phyloP scores from a whole-genome alignment of 2,329 filamentous ascomycete species.

The Xylaria arbuscula region DNA sequence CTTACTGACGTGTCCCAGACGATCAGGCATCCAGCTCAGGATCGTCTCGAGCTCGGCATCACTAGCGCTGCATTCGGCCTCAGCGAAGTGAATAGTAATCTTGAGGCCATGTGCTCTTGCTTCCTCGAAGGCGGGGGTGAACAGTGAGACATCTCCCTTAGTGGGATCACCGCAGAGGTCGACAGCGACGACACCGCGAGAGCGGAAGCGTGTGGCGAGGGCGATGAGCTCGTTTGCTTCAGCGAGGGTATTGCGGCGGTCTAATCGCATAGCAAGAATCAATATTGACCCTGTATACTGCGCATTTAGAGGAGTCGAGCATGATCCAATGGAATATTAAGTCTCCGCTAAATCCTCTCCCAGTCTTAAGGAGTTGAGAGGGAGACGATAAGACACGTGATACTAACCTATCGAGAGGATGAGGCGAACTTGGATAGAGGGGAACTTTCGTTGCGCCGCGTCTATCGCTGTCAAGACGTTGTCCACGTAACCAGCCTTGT shows the following conservation, averaged over 20 bases:
- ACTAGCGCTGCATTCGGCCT: constrained; percentile 68
- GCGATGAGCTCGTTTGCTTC: constrained; percentile 73
- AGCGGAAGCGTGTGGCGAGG: constrained; percentile 67
- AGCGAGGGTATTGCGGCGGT: constrained; percentile 69
- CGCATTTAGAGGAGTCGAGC: not conserved
- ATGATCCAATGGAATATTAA: not conserved
- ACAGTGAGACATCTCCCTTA: constrained; percentile 68
- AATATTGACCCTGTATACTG: not conserved
- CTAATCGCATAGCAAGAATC: constrained; percentile 57
- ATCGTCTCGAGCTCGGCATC: constrained; percentile 71
- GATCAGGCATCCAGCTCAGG: constrained; percentile 72
- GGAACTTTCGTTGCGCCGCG: constrained; percentile 45
- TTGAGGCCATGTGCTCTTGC: constrained; percentile 67
- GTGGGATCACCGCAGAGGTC: constrained; percentile 84
- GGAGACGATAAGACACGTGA: not conserved
- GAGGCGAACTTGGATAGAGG: constrained; percentile 68
- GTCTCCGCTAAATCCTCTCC: not conserved
- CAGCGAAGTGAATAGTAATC: constrained; percentile 83
- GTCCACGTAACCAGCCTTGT: constrained; percentile 72
- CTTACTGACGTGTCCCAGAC: constrained; percentile 77
- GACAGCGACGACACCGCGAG: constrained; percentile 73
- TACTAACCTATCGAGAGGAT: constrained; percentile 67
- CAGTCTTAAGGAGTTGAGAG: not conserved
- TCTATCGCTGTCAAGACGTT: constrained; percentile 74
- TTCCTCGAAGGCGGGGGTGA: constrained; percentile 67